Evolutionary conservation across 164 flowering plant genomes (phyloP).

Genomic region (Protea cynaroides): DNA sequence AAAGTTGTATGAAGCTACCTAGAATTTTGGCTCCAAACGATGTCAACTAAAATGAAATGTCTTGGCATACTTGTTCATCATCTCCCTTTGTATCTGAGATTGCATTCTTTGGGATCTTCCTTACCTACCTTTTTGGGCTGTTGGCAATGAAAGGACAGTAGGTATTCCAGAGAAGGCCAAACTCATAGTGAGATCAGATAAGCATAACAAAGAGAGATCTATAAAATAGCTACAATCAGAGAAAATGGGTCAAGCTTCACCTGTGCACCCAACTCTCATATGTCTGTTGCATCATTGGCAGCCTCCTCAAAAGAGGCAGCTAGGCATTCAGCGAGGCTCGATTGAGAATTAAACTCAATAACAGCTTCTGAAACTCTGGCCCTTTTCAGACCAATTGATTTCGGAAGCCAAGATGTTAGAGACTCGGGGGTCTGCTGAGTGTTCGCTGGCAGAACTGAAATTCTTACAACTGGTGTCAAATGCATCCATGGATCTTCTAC

Average conservation of each 20-base stretch:
- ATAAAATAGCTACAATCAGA: background rate
- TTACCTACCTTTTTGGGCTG: too few relatives aligned
- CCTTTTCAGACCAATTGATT: conserved; percentile 38
- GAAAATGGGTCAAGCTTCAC: background rate
- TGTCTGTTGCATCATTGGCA: conserved; percentile 14
- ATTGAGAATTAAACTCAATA: conserved; percentile 21
- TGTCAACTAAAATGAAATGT: too few relatives aligned
- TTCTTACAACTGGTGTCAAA: conserved; percentile 50
- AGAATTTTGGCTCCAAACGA: too few relatives aligned
- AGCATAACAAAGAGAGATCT: background rate
- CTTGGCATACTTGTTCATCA: too few relatives aligned
- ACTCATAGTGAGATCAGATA: background rate
- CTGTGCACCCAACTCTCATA: conserved; percentile 7
- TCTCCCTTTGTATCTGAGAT: too few relatives aligned
- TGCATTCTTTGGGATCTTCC: too few relatives aligned
- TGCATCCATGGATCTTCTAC: conserved; percentile 76
- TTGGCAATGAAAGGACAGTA: background rate
- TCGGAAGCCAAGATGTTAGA: conserved; percentile 37
- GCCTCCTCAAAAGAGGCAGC: conserved; percentile 58
- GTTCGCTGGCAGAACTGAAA: background rate
- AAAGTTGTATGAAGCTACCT: too few relatives aligned
- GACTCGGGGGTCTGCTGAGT: conserved; percentile 4
- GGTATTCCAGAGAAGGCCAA: background rate
- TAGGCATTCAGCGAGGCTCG: conserved; percentile 64
- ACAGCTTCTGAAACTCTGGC: conserved; percentile 27